Evolutionary conservation across 345 rosid genomes (phyloP), one percentile per base, ranked within the genome.

Genomic region (Microthlaspi erraticum): DNA sequence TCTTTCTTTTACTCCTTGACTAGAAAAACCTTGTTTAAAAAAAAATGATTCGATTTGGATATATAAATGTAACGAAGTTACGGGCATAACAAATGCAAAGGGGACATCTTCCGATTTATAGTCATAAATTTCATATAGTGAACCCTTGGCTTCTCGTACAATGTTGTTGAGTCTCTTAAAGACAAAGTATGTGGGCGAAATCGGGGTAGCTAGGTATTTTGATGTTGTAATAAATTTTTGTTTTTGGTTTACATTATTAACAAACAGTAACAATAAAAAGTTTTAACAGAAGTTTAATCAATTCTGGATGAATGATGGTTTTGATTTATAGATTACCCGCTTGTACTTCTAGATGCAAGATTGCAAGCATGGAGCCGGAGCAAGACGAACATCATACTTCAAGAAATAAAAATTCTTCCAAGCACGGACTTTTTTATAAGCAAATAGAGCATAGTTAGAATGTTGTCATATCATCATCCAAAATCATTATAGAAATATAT

Each of bases 161-260:
- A 26, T 51, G 34, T 51, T 26, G 56, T 26, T 54, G 56, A n/a
- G 20, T 54, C 60, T 54, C 60, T 14, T 33, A 2, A 54, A 54
- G 39, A 32, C 59, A 31, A 52, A 12, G 6, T 31, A n/a, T 0
- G 37, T 53, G 19, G 12, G 58, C 11, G 38, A 31, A 53, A 10
- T 29, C 10, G 10, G 18, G 16, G 31, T 50, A 5, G 7, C 18
- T 16, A 44, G 5, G 19, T 48, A 1, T 48, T 52, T 29, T 50
- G 5, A 10, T 39, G 43, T 3, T 44, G 49, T 6, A 14, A 6
- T 6, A 44, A 6, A n/a, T 26, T 26, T 26, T 26, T 26, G 29
- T 52, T 52, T 29, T 3, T 8, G 9, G 8, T n/a, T 52, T 51
- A 10, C 36, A 29, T 52, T 10, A 26, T 23, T 50, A n/a, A 14